These are phyloP conservation scores for Paracamarosporium sp. DNA, from an alignment of 2,329 filamentous ascomycete species.

Conservation along the genomic window DNA sequence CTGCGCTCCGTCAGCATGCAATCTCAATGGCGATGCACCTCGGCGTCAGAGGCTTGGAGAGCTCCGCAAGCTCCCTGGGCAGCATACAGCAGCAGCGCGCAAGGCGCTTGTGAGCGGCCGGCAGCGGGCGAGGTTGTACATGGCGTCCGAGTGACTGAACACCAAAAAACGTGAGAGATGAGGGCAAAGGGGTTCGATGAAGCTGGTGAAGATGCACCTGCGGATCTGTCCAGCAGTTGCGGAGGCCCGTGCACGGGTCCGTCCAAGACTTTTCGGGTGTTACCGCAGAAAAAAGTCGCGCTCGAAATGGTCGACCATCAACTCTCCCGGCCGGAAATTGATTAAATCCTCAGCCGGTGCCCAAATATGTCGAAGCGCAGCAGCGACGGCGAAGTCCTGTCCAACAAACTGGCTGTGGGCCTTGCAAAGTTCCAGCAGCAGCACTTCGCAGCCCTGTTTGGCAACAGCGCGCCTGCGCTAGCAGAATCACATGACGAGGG, in stretches of 20 bases:
- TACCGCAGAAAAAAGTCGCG: slow-evolving; percentile 6
- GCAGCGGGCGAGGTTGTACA: slow-evolving; percentile 85
- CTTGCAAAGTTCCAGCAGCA: slow-evolving; percentile 59
- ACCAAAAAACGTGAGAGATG: slow-evolving; percentile 26
- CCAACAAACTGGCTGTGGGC: slow-evolving; percentile 61
- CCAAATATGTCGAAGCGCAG: slow-evolving; percentile 41
- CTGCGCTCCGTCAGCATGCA: slow-evolving; percentile 50
- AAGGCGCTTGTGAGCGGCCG: slow-evolving; percentile 81
- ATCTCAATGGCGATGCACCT: slow-evolving; percentile 31
- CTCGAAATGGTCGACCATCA: slow-evolving; percentile 8
- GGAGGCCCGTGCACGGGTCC: slow-evolving; percentile 35
- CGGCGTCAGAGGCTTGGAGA: slow-evolving; percentile 40
- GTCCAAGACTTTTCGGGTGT: slow-evolving; percentile 37
- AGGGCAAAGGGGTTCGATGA: slow-evolving; percentile 26
- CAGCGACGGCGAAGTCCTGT: slow-evolving; percentile 60
- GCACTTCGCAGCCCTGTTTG: slow-evolving; percentile 64
- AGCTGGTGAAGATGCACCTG: slow-evolving; percentile 31
- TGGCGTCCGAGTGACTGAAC: slow-evolving; percentile 56
- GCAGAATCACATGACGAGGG: slow-evolving; percentile 48
- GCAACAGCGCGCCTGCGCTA: slow-evolving; percentile 46
- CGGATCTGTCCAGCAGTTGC: slow-evolving; percentile 30
- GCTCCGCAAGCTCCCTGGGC: slow-evolving; percentile 17
- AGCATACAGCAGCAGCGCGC: slow-evolving; percentile 75
- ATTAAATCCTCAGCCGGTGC: slow-evolving; percentile 9
- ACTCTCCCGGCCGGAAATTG: slow-evolving; percentile 34